These are phyloP conservation scores for Hortaea werneckii DNA, from an alignment of 2,329 filamentous ascomycete genomes.

Conservation along the genomic window DNA sequence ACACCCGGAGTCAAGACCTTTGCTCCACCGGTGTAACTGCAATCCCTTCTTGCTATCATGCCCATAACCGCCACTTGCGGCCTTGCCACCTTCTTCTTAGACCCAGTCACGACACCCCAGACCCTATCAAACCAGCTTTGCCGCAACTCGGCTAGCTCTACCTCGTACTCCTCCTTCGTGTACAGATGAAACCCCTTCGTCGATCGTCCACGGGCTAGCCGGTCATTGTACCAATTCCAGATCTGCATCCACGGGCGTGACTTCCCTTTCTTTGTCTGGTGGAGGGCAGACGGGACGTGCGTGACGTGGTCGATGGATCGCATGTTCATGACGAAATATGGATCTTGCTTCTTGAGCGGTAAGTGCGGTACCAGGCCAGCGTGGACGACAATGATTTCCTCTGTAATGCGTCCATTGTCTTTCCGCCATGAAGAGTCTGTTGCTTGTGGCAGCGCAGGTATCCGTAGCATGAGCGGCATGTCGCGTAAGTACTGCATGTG, in stretches of 20 bases:
- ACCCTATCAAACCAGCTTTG: conserved; percentile 5
- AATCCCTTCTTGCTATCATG: conserved; percentile 72
- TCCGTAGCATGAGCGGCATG: conserved; percentile 28
- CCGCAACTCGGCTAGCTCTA: not conserved
- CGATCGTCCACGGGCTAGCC: conserved; percentile 14
- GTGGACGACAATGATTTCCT: conserved; percentile 62
- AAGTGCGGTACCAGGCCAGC: conserved; percentile 74
- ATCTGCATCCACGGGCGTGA: conserved; percentile 20
- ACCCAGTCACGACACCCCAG: conserved; percentile 14
- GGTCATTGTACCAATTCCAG: conserved; percentile 26
- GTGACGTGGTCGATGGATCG: conserved; percentile 60
- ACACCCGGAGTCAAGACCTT: conserved; percentile 79
- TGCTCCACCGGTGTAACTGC: conserved; percentile 57
- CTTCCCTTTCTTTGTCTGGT: conserved; percentile 14
- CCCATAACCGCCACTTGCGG: conserved; percentile 67
- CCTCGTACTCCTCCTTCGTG: conserved; percentile 5
- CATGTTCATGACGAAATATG: conserved; percentile 86
- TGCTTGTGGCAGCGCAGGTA: conserved; percentile 22
- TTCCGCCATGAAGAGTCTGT: conserved; percentile 3
- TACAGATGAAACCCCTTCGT: conserved; percentile 8
- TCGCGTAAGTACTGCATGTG: conserved; percentile 24
- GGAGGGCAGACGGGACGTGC: conserved; percentile 43
- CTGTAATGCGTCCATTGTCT: conserved; percentile 49
- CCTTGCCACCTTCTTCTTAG: conserved; percentile 24
- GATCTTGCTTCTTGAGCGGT: conserved; percentile 59